Evolutionary conservation across 139 green algal species (phyloP), one percentile per base, ranked within the genome.

Genomic region (Ettlia oleoabundans): DNA sequence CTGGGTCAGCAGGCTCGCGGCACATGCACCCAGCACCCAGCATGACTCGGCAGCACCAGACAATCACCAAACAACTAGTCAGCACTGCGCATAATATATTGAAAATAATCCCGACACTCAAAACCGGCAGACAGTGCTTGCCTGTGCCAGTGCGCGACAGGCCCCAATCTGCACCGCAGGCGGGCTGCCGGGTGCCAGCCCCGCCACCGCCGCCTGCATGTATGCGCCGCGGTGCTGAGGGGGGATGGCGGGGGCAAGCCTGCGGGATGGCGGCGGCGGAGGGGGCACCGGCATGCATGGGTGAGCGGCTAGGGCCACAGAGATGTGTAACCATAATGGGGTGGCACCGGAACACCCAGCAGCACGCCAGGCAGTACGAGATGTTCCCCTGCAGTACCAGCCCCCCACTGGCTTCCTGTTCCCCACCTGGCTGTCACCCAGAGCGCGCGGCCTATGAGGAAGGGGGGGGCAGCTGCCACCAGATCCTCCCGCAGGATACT

Each of bases 371-470:
- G n/a, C n/a, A n/a, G n/a, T n/a, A n/a, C n/a, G n/a, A n/a, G n/a
- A n/a, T n/a, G n/a, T n/a, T n/a, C n/a, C n/a, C n/a, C n/a, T n/a
- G n/a, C n/a, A n/a, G n/a, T n/a, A n/a, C n/a, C n/a, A n/a, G n/a
- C n/a, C n/a, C 28, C 40, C 47, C 47, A 24, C 47, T 58, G 47
- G 13, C 47, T 15, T 15, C 13, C 10, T 15, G 15, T 2, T 40
- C 5, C 81, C 22, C 47, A 89, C 81, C 82, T 82, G 9, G 90
- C 80, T 7, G 82, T 89, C 18, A 91, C 69, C 90, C 91, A 96
- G 51, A 96, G 86, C 26, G 87, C 91, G 4, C 91, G 82, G 53
- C 93, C 91, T 28, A 88, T 76, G 41, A 97, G 86, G 86, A 95
- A 95, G n/a, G 86, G 82, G 24, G 76, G 78, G 21, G 76, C 22